Evolutionary conservation across 805 yeast genomes (phyloP), one percentile per base, ranked within the genome.

Genomic region (Metschnikowia koreensis): DNA sequence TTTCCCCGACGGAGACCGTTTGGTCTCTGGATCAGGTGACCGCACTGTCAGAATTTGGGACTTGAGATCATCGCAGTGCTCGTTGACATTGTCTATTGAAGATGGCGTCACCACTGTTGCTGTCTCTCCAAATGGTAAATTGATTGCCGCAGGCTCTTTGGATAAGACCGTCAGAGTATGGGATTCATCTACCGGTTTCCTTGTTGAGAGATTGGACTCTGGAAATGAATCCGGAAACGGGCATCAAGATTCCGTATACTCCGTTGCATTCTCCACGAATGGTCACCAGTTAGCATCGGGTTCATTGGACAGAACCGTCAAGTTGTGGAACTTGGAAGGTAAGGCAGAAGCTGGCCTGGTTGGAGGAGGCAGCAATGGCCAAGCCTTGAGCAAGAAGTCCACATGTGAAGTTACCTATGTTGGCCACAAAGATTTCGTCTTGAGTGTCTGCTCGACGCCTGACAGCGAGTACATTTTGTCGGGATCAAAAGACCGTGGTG

Each of bases 51-150:
- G 97, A 67, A 87, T 94, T 65, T 93, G 99, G 99, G 97, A 93
- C 70, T 81, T 92, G 66, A 83, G 88, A 61, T 81, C 90, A 38
- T 94, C 96, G 26, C 91, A 89, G 73, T 89, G 97, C 68, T 84
- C 91, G 22, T 78, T 91, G 64, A 91, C 97, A 44, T 77, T 93
- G 59, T 82, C 91, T 15, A 92, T 93, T 62, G 97, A 93, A 71
- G 98, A 93, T 68, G 99, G 99, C 61, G 98, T 93, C 48, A 93
- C 99, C 50, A 93, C 99, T 0, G 97, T 93, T 43, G 97, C 97
- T 17, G 93, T 93, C 40, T 89, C 97, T 8, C 97, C 97, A 46
- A 96, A 93, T 69, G 97, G 97, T 38, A 83, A 86, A 61, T 82
- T 84, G 62, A 90, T 94, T 62, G 98, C 97, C 38, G 98, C 97